Evolutionary conservation across 257 asterid genomes (phyloP).

Genomic region (Solanum corneliomulleri): DNA sequence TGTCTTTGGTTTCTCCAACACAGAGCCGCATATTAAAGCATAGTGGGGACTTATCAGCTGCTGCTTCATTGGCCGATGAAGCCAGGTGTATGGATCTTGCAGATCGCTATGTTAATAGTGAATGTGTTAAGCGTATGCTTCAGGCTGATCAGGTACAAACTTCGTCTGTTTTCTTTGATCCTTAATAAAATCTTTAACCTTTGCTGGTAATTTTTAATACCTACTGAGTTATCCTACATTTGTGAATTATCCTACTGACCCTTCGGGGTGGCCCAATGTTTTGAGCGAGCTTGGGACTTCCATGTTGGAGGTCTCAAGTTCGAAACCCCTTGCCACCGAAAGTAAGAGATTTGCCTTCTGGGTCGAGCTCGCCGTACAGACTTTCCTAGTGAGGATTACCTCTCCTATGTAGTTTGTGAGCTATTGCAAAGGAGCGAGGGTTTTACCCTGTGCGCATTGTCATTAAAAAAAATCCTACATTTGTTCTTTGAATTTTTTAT

Average conservation of each 20-base stretch:
- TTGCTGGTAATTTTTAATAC: background rate
- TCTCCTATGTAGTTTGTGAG: too few relatives aligned
- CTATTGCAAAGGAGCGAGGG: too few relatives aligned
- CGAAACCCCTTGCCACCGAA: too few relatives aligned
- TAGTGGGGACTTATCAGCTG: slow-evolving; percentile 82
- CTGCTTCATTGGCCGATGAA: slow-evolving; percentile 96
- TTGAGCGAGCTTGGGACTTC: too few relatives aligned
- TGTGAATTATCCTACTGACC: too few relatives aligned
- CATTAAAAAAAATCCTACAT: background rate
- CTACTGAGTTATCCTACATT: background rate
- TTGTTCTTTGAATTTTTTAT: background rate
- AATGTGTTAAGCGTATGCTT: slow-evolving; percentile 95
- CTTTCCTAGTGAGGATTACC: too few relatives aligned
- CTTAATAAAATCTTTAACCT: background rate
- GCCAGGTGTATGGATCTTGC: slow-evolving; percentile 99
- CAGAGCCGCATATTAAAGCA: slow-evolving; percentile 97
- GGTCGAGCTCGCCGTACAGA: too few relatives aligned
- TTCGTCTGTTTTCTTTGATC: background rate
- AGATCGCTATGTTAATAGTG: slow-evolving; percentile 93
- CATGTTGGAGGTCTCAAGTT: too few relatives aligned
- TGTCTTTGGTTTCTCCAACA: slow-evolving; percentile 7
- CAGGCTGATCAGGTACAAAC: slow-evolving; percentile 87
- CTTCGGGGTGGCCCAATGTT: too few relatives aligned
- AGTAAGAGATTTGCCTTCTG: too few relatives aligned
- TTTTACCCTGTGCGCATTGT: too few relatives aligned